These are phyloP conservation scores for Yamadazyma triangularis DNA, from an alignment of 1,139 yeast genomes.

Conservation along the genomic window DNA sequence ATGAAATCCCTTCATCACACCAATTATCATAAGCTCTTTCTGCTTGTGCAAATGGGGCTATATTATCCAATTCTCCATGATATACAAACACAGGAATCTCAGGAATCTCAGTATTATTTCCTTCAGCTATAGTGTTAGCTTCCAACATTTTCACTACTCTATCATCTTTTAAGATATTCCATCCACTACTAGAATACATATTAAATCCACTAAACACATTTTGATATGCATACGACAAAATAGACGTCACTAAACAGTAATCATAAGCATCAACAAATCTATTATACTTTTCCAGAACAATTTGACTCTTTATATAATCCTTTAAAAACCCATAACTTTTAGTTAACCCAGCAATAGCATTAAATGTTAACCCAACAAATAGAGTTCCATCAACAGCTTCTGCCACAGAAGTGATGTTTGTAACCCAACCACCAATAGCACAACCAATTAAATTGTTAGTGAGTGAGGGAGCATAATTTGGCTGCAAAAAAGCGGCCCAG, in stretches of 20 bases:
- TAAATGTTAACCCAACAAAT: slow-evolving; percentile 24
- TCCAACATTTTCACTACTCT: slow-evolving; percentile 10
- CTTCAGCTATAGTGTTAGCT: slow-evolving; percentile 15
- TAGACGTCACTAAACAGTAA: slow-evolving; percentile 10
- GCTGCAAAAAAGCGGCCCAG: slow-evolving; percentile 31
- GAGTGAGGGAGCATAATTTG: slow-evolving; percentile 29
- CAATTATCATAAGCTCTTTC: slow-evolving; percentile 21
- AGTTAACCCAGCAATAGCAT: slow-evolving; percentile 22
- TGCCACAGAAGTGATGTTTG: slow-evolving; percentile 19
- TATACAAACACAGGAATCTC: slow-evolving; percentile 28
- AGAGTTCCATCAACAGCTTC: slow-evolving; percentile 19
- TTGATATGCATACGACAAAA: slow-evolving; percentile 9
- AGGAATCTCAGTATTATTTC: slow-evolving; percentile 15
- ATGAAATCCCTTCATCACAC: slow-evolving; percentile 25
- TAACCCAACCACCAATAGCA: slow-evolving; percentile 32
- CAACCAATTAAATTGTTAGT: slow-evolving; percentile 20
- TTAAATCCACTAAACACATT: slow-evolving; percentile 15
- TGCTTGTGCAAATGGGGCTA: slow-evolving; percentile 22
- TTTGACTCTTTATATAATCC: slow-evolving; percentile 2
- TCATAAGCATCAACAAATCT: slow-evolving; percentile 11
- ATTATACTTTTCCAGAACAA: slow-evolving; percentile 6
- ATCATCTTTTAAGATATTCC: slow-evolving; percentile 9
- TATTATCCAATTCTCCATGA: slow-evolving; percentile 25
- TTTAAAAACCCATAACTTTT: slow-evolving; percentile 20
- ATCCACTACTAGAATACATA: slow-evolving; percentile 12